phyloP scores from a whole-genome alignment of 164 flowering plant species.

The Vitis riparia region DNA sequence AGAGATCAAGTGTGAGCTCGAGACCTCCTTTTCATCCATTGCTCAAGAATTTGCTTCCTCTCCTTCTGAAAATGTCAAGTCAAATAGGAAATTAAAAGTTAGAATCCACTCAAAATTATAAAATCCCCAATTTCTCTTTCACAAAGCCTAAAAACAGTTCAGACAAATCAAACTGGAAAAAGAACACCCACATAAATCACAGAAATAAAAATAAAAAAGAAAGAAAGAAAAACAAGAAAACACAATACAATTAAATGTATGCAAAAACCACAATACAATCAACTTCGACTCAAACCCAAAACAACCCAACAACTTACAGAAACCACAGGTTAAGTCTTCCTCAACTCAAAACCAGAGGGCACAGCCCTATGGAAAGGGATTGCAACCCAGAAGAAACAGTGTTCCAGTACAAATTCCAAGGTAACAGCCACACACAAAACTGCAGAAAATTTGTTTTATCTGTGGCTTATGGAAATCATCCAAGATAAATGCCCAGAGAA shows the following conservation, averaged over 20 bases:
- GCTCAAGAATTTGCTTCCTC: conserved; percentile 16
- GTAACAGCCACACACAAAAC: conserved; percentile 12
- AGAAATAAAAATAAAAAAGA: neutral
- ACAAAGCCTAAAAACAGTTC: neutral
- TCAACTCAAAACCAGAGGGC: conserved; percentile 11
- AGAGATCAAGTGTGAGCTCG: conserved; percentile 23
- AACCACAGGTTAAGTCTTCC: conserved; percentile 3
- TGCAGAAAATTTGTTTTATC: conserved; percentile 14
- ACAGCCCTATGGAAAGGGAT: conserved; percentile 4
- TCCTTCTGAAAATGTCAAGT: conserved; percentile 6
- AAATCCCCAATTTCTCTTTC: neutral
- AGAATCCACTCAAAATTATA: neutral
- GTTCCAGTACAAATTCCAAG: conserved; percentile 5
- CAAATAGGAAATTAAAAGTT: neutral
- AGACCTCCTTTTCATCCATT: conserved; percentile 53
- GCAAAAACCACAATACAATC: neutral
- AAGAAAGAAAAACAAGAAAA: conserved; percentile 1
- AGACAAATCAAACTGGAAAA: neutral
- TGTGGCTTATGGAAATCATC: conserved; percentile 12
- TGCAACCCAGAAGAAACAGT: conserved; percentile 6
- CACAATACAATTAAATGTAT: neutral
- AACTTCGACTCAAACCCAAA: conserved; percentile 4
- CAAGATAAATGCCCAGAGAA: conserved; percentile 22
- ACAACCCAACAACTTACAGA: conserved; percentile 11
- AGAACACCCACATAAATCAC: neutral